Evolutionary conservation across 768 basidiomycete species (phyloP).

Genomic region (Mycena floridula): DNA sequence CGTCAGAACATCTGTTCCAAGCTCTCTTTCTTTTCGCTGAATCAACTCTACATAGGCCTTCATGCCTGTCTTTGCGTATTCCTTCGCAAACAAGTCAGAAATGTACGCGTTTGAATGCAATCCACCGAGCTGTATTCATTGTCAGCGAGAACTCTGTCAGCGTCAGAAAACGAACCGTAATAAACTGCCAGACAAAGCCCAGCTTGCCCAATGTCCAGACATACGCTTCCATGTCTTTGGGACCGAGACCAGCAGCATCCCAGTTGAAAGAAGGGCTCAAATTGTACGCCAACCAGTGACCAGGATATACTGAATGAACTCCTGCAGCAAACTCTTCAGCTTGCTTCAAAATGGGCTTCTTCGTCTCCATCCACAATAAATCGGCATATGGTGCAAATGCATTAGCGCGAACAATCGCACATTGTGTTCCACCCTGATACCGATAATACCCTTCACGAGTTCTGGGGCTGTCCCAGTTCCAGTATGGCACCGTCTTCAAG

Average conservation of each 20-base stretch:
- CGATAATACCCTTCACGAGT: slow-evolving; percentile 97
- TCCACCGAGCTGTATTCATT: slow-evolving; percentile 70
- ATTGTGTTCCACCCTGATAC: slow-evolving; percentile 94
- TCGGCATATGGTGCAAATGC: slow-evolving; percentile 95
- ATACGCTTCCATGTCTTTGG: slow-evolving; percentile 80
- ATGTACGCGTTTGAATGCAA: slow-evolving; percentile 98
- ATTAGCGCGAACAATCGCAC: slow-evolving; percentile 85
- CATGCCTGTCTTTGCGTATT: slow-evolving; percentile 94
- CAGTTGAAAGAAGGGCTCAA: slow-evolving; percentile 91
- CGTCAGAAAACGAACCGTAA: slow-evolving; percentile 61
- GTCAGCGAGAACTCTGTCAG: not conserved
- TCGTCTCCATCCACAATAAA: slow-evolving; percentile 95
- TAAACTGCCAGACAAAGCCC: slow-evolving; percentile 99
- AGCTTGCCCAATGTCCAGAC: slow-evolving; percentile 94
- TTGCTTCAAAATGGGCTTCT: slow-evolving; percentile 87
- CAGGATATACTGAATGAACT: slow-evolving; percentile 74
- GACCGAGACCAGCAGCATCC: slow-evolving; percentile 87
- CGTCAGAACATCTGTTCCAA: slow-evolving; percentile 93
- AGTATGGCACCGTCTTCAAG: slow-evolving; percentile 69
- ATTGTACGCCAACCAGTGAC: slow-evolving; percentile 97
- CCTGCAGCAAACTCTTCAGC: slow-evolving; percentile 89
- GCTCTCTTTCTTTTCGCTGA: slow-evolving; percentile 87
- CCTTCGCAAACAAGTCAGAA: slow-evolving; percentile 83
- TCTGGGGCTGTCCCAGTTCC: slow-evolving; percentile 92
- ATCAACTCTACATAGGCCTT: slow-evolving; percentile 96